phyloP scores from a whole-genome alignment of 148 eudicot species.

The Nyssa sinensis region DNA sequence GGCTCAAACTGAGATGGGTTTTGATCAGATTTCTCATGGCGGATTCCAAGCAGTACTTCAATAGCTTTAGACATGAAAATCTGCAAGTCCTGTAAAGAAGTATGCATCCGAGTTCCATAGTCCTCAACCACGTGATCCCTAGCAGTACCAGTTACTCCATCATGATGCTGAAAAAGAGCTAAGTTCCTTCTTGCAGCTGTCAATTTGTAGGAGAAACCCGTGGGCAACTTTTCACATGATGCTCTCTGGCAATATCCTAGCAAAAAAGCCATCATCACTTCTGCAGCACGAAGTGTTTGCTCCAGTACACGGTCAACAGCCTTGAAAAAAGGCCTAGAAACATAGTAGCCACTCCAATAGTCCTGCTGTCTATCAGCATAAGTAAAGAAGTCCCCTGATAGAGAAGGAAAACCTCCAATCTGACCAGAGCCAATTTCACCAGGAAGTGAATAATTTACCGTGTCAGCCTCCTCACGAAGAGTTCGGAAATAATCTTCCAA shows the following conservation, averaged over 20 bases:
- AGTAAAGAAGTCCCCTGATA: slow-evolving; percentile 95
- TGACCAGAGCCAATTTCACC: slow-evolving; percentile 85
- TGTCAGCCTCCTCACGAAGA: slow-evolving; percentile 86
- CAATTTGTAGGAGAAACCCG: slow-evolving; percentile 75
- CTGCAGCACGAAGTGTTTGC: slow-evolving; percentile 90
- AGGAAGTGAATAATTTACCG: slow-evolving; percentile 78
- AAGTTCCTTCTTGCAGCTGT: slow-evolving; percentile 95
- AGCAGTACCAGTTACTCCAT: slow-evolving; percentile 98
- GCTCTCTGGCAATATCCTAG: slow-evolving; percentile 77
- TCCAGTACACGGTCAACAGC: slow-evolving; percentile 94
- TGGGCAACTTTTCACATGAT: slow-evolving; percentile 85
- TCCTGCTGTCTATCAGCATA: slow-evolving; percentile 90
- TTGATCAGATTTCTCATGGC: slow-evolving; percentile 79
- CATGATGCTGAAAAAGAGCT: slow-evolving; percentile 99
- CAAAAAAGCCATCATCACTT: slow-evolving; percentile 81
- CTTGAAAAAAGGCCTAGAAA: slow-evolving; percentile 95
- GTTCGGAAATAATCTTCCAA: slow-evolving; percentile 90
- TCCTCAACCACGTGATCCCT: slow-evolving; percentile 92
- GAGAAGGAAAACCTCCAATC: slow-evolving; percentile 86
- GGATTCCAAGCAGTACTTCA: slow-evolving; percentile 78
- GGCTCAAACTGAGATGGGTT: slow-evolving; percentile 75
- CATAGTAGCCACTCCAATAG: slow-evolving; percentile 99
- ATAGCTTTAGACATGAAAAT: slow-evolving; percentile 96
- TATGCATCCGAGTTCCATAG: slow-evolving; percentile 92
- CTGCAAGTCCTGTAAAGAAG: slow-evolving; percentile 84